Evolutionary conservation across 176 grass and related monocot genomes (phyloP).

Genomic region (Aechmea fasciata): DNA sequence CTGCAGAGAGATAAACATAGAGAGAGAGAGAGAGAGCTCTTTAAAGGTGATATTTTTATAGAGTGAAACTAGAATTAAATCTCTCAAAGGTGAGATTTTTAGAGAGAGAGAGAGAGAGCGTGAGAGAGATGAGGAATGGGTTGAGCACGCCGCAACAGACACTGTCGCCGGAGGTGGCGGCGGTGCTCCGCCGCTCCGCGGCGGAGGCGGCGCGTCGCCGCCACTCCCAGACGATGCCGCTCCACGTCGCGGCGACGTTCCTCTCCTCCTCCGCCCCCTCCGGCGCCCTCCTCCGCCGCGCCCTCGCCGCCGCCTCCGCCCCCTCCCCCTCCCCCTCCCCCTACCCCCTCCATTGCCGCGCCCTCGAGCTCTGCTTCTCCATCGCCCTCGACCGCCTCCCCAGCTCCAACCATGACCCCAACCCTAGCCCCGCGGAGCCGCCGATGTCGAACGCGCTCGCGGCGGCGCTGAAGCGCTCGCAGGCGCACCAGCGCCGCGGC

Average conservation of each 20-base stretch:
- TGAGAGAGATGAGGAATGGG: conserved; percentile 64
- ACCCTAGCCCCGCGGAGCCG: conserved; percentile 4
- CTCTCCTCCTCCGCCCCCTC: conserved; percentile 47
- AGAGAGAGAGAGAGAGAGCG: background rate
- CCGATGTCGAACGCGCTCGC: conserved; percentile 76
- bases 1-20: background rate
- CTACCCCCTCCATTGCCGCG: conserved; percentile 73
- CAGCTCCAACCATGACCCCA: background rate
- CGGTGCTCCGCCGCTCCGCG: conserved; percentile 52
- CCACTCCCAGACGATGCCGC: conserved; percentile 73
- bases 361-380: conserved; percentile 84
- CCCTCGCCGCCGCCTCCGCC: conserved; percentile 47
- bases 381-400: conserved; percentile 80
- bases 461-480: conserved; percentile 80
- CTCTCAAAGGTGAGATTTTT: conserved; percentile 1
- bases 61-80: background rate
- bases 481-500: conserved; percentile 74
- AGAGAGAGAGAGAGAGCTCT: background rate
- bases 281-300: conserved; percentile 49
- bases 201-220: conserved; percentile 55
- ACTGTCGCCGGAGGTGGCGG: conserved; percentile 70
- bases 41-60: conserved; percentile 3
- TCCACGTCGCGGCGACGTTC: conserved; percentile 75
- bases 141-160: conserved; percentile 92
- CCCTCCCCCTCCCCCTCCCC: conserved; percentile 20